A percentile compares a stretch with the other conserved stretches of the same genome.
Conservation (phyloP, 192 early-diverging fungal species). For the Funneliformis mosseae region DNA sequence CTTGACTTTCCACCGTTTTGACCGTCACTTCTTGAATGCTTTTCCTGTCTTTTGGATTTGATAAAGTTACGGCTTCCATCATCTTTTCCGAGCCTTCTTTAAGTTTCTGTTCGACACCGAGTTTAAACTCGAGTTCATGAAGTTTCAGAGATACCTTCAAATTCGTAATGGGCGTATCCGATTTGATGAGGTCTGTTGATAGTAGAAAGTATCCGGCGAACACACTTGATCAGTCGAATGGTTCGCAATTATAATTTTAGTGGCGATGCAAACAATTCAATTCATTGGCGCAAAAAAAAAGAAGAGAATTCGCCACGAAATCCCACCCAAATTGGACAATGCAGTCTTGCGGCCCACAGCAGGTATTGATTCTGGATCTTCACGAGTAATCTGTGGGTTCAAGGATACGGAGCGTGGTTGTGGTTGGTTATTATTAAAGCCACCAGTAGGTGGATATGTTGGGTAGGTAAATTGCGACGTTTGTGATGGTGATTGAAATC, state of each 20-base stretch:
- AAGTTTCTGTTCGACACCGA: conserved; percentile 95
- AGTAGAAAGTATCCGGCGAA: conserved; percentile 35
- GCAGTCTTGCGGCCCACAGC: conserved; percentile 30
- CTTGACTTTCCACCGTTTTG: conserved; percentile 69
- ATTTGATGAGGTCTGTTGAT: conserved; percentile 68
- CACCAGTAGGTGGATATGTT: background rate
- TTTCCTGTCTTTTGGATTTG: conserved; percentile 59
- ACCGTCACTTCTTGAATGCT: conserved; percentile 55
- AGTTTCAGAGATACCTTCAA: conserved; percentile 81
- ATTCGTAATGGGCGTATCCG: conserved; percentile 65
- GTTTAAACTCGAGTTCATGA: conserved; percentile 84
- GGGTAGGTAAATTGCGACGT: background rate
- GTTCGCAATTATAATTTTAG: conserved; percentile 29
- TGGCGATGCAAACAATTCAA: conserved; percentile 37
- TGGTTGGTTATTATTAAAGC: background rate
- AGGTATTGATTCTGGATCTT: background rate
- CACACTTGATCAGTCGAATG: conserved; percentile 31
- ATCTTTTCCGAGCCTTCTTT: conserved; percentile 80
- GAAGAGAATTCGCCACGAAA: conserved; percentile 36
- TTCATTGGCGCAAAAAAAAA: conserved; percentile 36
- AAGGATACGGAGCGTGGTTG: background rate
- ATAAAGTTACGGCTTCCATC: conserved; percentile 48
- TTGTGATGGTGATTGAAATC: background rate
- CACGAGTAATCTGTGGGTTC: background rate
- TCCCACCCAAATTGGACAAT: conserved; percentile 6